Base-by-base conservation (phyloP, 495 filamentous ascomycete genomes). In the Penicillium manginii region DNA sequence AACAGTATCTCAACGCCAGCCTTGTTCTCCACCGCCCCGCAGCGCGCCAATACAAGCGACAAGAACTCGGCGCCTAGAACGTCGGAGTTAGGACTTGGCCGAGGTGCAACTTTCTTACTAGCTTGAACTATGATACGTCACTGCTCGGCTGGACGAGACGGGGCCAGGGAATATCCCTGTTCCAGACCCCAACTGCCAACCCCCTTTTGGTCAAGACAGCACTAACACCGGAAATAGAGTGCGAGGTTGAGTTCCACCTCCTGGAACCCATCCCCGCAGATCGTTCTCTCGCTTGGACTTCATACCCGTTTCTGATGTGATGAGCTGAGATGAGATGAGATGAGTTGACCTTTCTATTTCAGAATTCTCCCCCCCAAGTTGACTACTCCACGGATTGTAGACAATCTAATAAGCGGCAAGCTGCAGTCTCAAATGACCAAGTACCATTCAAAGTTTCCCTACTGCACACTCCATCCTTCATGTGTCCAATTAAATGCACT, bases 11-110 rank as follows among this genome's bases (percentile, higher is more conserved):
- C 18, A 23, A 22, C 18, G 15, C 31, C 3, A 26, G 9, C 19
- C 15, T 35, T 15, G n/a, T 31, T 37, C 37, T 21, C 58, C 47
- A 47, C 54, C 14, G 58, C 62, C 58, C 62, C 62, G 55, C 62
- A 64, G 35, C 62, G 62, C 62, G 58, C 35, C 55, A 65, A 64
- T 45, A 55, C 62, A 61, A 61, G 58, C 62, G 62, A 61, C 59
- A 6, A 33, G 23, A 40, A 18, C 23, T 32, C 47, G 58, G 58
- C 58, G 54, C 51, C 51, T 61, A 58, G 58, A 43, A 43, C 40
- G 6, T 43, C 40, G 40, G 40, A 43, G n/a, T 43, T 43, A 19
- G 17, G 40, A 18, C 15, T 17, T 43, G 40, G 19, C 40, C 40
- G 40, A 43, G 40, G 40, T n/a, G 40, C 35, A 37, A 37, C 35